These are phyloP conservation scores for Rauvolfia tetraphylla DNA, from an alignment of 257 asterid species.

Conservation along the genomic window DNA sequence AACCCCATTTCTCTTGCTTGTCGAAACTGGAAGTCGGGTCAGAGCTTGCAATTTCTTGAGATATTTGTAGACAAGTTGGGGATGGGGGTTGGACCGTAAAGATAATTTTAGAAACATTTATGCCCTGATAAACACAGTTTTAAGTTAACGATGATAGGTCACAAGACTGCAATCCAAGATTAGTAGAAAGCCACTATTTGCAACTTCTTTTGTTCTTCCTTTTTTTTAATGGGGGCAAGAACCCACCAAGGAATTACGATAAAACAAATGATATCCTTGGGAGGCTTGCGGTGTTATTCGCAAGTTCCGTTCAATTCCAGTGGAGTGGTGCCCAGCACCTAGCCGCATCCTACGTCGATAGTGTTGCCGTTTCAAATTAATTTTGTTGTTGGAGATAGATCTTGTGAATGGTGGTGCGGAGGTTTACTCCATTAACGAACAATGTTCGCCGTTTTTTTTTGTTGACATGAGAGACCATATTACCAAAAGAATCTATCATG, in stretches of 20 bases:
- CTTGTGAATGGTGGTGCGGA: background rate
- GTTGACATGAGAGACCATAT: background rate
- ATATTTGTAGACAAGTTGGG: background rate
- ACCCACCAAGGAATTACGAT: background rate
- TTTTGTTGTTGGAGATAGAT: no score
- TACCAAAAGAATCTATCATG: background rate
- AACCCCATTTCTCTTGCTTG: conserved; percentile 20
- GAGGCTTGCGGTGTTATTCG: background rate
- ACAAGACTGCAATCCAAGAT: background rate
- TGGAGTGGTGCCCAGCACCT: no score
- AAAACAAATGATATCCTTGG: background rate
- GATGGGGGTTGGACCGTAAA: background rate
- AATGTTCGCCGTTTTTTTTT: background rate
- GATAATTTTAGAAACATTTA: background rate
- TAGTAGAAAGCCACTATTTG: background rate
- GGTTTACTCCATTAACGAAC: background rate
- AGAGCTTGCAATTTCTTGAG: background rate
- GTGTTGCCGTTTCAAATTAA: no score
- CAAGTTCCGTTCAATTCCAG: no score
- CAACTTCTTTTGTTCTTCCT: no score
- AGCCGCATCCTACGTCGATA: no score
- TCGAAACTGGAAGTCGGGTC: background rate
- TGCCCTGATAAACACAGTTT: background rate
- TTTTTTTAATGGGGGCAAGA: background rate
- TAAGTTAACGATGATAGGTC: background rate